Percentiles rank a stretch among this genome's conserved stretches.
These are phyloP conservation scores for Rhodamnia rubescens DNA, from an alignment of 345 rosid species.

Conservation along the genomic window DNA sequence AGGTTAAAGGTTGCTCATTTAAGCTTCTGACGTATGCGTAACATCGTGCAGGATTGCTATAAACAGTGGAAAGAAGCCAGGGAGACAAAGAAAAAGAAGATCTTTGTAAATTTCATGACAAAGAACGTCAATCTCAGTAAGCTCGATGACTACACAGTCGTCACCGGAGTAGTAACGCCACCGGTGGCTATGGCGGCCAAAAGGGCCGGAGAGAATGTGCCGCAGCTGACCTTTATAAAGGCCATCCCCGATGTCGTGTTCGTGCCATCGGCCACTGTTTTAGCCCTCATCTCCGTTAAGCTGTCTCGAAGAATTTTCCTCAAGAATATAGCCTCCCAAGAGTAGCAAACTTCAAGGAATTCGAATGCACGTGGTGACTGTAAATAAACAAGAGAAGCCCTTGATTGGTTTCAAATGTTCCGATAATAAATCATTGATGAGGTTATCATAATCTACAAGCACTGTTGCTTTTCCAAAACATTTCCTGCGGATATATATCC, in stretches of 20 bases:
- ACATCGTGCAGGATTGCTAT: constrained; percentile 27
- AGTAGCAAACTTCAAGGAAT: background rate
- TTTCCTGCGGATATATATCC: background rate
- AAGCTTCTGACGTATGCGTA: background rate
- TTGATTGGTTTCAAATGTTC: background rate
- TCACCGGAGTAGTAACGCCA: constrained; percentile 53
- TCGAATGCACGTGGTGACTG: background rate
- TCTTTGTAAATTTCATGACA: constrained; percentile 37
- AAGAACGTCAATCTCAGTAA: constrained; percentile 28
- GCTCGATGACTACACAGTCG: constrained; percentile 46
- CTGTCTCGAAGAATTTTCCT: constrained; percentile 50
- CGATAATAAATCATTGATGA: background rate
- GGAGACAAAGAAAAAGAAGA: constrained; percentile 14
- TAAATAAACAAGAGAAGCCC: background rate
- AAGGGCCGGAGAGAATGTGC: constrained; percentile 70
- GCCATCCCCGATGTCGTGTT: constrained; percentile 68
- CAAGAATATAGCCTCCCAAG: background rate
- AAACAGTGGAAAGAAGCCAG: constrained; percentile 19
- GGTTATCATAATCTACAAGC: background rate
- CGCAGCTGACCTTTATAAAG: constrained; percentile 54
- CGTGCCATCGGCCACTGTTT: constrained; percentile 53
- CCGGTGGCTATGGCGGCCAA: constrained; percentile 90
- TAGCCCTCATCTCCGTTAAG: constrained; percentile 56
- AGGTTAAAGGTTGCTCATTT: background rate
- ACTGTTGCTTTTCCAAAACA: background rate